A percentile compares a stretch with the other conserved stretches of the same genome.
Conservation (phyloP, 1,284 basidiomycete species). For the Trichosporon sp. region DNA sequence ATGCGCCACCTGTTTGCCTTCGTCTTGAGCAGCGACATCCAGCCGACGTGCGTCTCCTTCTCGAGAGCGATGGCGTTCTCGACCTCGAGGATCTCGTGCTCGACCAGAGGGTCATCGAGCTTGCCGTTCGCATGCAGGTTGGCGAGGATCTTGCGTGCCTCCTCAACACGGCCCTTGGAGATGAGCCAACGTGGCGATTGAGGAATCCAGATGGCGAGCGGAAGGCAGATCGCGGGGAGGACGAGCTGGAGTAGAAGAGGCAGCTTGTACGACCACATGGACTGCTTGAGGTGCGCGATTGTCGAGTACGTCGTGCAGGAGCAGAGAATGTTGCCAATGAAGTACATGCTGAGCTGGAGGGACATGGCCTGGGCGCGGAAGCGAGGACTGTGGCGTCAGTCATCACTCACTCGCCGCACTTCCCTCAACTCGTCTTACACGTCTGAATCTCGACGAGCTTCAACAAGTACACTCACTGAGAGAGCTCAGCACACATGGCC, state of each 20-base stretch:
- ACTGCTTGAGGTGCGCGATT: conserved; percentile 1
- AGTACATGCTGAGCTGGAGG: conserved; percentile 10
- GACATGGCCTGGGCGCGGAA: conserved; percentile 13
- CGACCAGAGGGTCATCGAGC: conserved; percentile 22
- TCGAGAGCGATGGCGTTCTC: conserved; percentile 34
- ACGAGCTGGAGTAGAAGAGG: conserved; percentile 49
- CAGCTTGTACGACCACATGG: conserved; percentile 5
- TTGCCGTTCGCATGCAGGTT: conserved; percentile 30
- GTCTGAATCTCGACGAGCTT: neutral
- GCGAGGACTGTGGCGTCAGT: conserved; percentile 1
- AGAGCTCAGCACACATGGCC: conserved; percentile 10
- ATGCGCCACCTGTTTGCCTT: conserved; percentile 11
- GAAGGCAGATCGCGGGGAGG: conserved; percentile 44
- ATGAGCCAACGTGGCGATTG: conserved; percentile 66
- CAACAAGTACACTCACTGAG: neutral
- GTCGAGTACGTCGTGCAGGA: conserved; percentile 1
- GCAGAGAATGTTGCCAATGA: conserved; percentile 11
- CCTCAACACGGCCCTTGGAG: conserved; percentile 42
- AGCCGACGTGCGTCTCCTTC: conserved; percentile 5
- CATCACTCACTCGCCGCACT: neutral
- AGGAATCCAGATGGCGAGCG: conserved; percentile 56
- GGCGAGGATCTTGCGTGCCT: conserved; percentile 31
- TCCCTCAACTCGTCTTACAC: neutral
- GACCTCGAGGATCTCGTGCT: conserved; percentile 15
- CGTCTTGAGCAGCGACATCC: conserved; percentile 2